Percentiles rank a stretch among this genome's conserved stretches.
Evolutionary conservation across 306 rosid species (phyloP).

Genomic region (Gillenia trifoliata): DNA sequence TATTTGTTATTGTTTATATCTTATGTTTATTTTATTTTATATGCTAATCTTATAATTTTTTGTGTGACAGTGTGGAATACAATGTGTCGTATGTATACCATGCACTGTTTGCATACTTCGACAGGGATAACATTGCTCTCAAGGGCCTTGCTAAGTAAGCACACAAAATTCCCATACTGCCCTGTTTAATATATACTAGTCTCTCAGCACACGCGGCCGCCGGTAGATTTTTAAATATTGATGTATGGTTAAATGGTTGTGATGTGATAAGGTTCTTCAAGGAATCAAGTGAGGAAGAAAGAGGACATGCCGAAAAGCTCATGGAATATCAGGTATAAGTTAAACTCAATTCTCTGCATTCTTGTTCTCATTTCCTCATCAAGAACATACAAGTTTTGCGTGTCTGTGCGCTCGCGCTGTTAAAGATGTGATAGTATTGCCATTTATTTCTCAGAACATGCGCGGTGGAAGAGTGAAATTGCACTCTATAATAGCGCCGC

Average conservation of each 20-base stretch:
- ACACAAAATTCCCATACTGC: not conserved
- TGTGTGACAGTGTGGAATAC: constrained; percentile 79
- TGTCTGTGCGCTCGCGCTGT: too few relatives aligned
- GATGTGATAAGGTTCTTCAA: constrained; percentile 55
- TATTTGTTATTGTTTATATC: not conserved
- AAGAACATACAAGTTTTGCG: not conserved
- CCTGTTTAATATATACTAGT: not conserved
- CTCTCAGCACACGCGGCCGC: not conserved
- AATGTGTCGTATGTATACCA: constrained; percentile 89
- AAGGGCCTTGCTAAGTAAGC: constrained; percentile 75
- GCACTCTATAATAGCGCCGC: constrained; percentile 55
- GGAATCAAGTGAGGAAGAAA: constrained; percentile 88
- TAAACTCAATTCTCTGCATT: not conserved
- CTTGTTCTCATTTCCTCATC: not conserved
- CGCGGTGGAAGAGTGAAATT: constrained; percentile 80
- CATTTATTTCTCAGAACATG: constrained; percentile 44
- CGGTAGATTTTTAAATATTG: not conserved
- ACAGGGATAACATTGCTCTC: constrained; percentile 81
- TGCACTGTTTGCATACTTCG: constrained; percentile 85
- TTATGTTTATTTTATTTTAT: not conserved
- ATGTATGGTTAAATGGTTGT: constrained; percentile 11
- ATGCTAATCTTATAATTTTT: not conserved
- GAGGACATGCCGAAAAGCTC: constrained; percentile 77
- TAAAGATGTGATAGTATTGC: not conserved
- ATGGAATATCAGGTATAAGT: constrained; percentile 69